Evolutionary conservation across 2,329 filamentous ascomycete species (phyloP), one percentile per base, ranked within the genome.

Genomic region (Aureobasidium leucospermi): DNA sequence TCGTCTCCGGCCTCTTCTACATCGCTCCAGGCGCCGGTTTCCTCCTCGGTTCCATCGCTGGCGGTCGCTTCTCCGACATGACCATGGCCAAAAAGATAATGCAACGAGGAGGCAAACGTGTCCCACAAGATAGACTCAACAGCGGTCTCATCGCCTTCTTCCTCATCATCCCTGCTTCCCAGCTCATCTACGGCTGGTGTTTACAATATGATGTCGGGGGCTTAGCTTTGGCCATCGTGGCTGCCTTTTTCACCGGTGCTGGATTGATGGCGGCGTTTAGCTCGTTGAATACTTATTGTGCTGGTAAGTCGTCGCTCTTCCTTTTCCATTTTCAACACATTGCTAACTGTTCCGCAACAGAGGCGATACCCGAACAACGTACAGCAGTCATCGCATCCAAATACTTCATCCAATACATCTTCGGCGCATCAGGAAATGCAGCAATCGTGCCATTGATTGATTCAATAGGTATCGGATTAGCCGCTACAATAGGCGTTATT

Each of bases 391-490:
- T 65, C 64, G 87, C 88, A 0, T 86, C 86, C 0, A 92, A 91
- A 70, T 92, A 90, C 70, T 83, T 89, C 66, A 77, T 89, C 55
- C 79, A 89, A 13, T 92, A 92, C 70, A 70, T 89, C 8, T 86
- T 89, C 64, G 88, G 84, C 0, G 88, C 87, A 4, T 70, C 82
- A 9, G 86, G 82, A 0, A 87, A 84, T 4, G 88, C 85, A 0
- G 80, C 83, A 2, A 86, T 87, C 48, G 76, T 92, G 56, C 89
- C 89, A 0, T 85, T 85, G 1, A 79, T 90, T 16, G 76, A 90
- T 62, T 75, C 71, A 19, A 85, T 92, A 56, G 89, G 89, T 2
- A 84, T 92, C 1, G 89, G 89, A 0, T 88, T 87, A 85, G 89
- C 89, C 68, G 84, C 80, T 38, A 90, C 87, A 1, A 84, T 89